Base-by-base conservation (phyloP, 805 yeast genomes). In the Blastobotrys robertii region DNA sequence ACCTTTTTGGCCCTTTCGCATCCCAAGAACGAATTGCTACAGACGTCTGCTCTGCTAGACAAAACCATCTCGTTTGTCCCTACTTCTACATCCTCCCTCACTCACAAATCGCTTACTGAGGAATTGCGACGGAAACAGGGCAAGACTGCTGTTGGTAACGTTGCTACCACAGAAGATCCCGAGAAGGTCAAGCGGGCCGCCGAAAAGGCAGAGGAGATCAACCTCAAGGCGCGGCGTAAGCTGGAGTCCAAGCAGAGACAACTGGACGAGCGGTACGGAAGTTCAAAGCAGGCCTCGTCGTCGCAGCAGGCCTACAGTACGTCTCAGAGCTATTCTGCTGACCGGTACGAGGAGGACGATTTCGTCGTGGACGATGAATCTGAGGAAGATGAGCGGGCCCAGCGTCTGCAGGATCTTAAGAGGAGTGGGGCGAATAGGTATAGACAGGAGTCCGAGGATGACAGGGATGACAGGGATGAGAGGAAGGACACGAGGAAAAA, bases 21-120 rank as follows among this genome's bases (percentile, higher is more conserved):
- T 55, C 81, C 81, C 44, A 76, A 73, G 35, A 79, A 79, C 44
- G 87, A 81, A 54, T 68, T 85, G 37, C 73, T 86, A 54, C 80
- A 79, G 54, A 73, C 83, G 14, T 78, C 83, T 40, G 71, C 80
- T n/a, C 64, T 76, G 15, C 66, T 92, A 43, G 71, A 68, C 38
- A 78, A 82, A 53, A 62, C 77, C 1, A 72, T 85, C 55, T 81
- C 81, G 59, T 76, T 92, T 44, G 76, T 87, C 41, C 98, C 98
- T 12, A 79, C 96, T 0, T 86, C 97, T 0, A 85, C 94, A n/a
- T 72, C 75, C 37, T 85, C 97, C 1, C 74, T 75, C 41, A 81
- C 94, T 2, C 97, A 90, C 61, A 72, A 76, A 52, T 76, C 79
- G 56, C 71, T 92, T 50, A 85, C 95, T 7, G 53, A 49, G 29